Conservation (phyloP, 768 basidiomycete genomes). For the Cystofilobasidium bisporidii region DNA sequence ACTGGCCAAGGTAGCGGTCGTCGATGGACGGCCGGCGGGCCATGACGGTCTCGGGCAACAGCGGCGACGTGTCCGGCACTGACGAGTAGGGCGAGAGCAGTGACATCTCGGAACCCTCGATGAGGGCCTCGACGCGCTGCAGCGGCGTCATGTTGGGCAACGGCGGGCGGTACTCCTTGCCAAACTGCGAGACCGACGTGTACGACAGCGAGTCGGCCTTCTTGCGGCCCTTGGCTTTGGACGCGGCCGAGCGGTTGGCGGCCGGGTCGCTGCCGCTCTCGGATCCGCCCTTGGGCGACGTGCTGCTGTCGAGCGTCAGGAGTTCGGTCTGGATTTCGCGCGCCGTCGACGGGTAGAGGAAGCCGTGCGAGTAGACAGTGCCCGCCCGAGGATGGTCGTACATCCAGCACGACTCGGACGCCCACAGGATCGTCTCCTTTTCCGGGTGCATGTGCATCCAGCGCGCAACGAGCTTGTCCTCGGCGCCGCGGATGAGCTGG, state of each 20-base stretch:
- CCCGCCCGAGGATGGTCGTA: slow-evolving; percentile 93
- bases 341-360: slow-evolving; percentile 82
- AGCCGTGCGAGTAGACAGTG: slow-evolving; percentile 94
- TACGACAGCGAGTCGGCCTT: slow-evolving; percentile 46
- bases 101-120: slow-evolving; percentile 78
- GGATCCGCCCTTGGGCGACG: neutral
- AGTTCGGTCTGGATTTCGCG: slow-evolving; percentile 51
- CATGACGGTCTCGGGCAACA: slow-evolving; percentile 21
- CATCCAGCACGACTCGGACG: slow-evolving; percentile 88
- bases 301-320: neutral
- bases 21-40: slow-evolving; percentile 23
- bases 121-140: slow-evolving; percentile 78
- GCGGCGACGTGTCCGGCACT: slow-evolving; percentile 1
- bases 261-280: neutral
- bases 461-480: slow-evolving; percentile 78
- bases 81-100: slow-evolving; percentile 40
- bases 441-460: slow-evolving; percentile 83
- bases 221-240: neutral
- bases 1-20: slow-evolving; percentile 16
- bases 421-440: slow-evolving; percentile 67
- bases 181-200: slow-evolving; percentile 81
- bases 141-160: slow-evolving; percentile 53
- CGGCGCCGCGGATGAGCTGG: slow-evolving; percentile 62
- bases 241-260: neutral
- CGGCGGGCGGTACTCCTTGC: slow-evolving; percentile 62